A percentile compares a stretch with the other conserved stretches of the same genome.
Conservation (phyloP, 768 basidiomycete species). For the Rhodotorula taiwanensis region DNA sequence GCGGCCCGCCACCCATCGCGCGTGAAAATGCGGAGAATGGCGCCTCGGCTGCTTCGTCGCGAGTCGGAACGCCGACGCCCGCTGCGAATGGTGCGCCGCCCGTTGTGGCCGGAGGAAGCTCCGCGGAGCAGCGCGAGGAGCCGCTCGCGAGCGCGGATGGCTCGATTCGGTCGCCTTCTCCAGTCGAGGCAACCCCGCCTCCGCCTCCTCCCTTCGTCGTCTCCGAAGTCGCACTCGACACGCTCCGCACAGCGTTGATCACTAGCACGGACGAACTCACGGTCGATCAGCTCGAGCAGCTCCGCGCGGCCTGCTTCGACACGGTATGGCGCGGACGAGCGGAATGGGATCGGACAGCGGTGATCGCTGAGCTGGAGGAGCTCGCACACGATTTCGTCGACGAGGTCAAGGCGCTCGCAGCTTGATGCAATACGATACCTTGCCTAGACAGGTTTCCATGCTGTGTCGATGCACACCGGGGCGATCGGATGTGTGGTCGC, state of each 20-base stretch:
- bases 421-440: too few relatives aligned
- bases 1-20: too few relatives aligned
- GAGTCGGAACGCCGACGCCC: neutral
- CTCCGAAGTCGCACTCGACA: constrained; percentile 51
- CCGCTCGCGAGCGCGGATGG: too few relatives aligned
- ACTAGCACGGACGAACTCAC: constrained; percentile 57
- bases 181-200: constrained; percentile 18
- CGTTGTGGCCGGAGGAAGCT: too few relatives aligned
- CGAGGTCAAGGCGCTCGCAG: constrained; percentile 25
- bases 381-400: constrained; percentile 32
- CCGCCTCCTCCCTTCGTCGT: constrained; percentile 58
- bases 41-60: neutral
- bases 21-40: neutral
- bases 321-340: constrained; percentile 71
- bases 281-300: constrained; percentile 87
- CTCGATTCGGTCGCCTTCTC: constrained; percentile 21
- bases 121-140: too few relatives aligned
- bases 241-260: constrained; percentile 53
- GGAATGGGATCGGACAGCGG: constrained; percentile 71
- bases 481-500: too few relatives aligned
- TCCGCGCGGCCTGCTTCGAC: constrained; percentile 74
- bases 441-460: too few relatives aligned
- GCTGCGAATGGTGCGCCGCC: neutral
- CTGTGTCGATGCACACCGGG: too few relatives aligned
- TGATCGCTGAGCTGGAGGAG: constrained; percentile 48